Evolutionary conservation across 495 filamentous ascomycete species (phyloP), one percentile per base, ranked within the genome.

Genomic region (Aspergillus carlsbadensis): DNA sequence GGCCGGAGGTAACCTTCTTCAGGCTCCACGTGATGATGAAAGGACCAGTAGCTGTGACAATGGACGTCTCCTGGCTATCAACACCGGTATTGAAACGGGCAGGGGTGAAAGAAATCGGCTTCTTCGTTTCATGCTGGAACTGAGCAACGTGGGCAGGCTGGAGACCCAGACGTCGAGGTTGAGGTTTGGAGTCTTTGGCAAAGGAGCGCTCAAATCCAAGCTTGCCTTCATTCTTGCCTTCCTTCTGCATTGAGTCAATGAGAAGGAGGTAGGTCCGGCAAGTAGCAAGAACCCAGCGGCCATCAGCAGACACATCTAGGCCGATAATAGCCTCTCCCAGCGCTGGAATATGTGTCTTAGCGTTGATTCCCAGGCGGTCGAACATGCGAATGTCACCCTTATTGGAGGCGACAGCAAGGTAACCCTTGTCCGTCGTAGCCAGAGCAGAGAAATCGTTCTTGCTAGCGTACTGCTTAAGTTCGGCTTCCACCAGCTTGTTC

Each of bases 331-430:
- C 83, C 65, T 98, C 94, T 52, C 94, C 94, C 45, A 98, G 86
- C 14, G 95, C 93, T 6, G 94, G 94, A 60, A 98, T 92, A 54
- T 92, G 88, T 1, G 94, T 97, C 79, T 98, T 98, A 15, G 94
- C 94, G 63, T 96, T 96, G 73, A 98, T 93, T 13, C 95, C 95
- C 2, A 98, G 83, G 31, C 91, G 89, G 70, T 98, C 95, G 65
- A 98, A 98, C 68, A 98, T 83, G 42, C 94, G 89, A 51, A 98
- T 93, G 65, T 98, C 94, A 56, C 94, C 94, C 77, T 98, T 98
- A 77, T 91, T 95, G 31, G 90, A 96, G 3, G 92, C 94, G 18
- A 98, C 93, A 21, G 95, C 94, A 59, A 98, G 88, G 63, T 98
- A 94, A 14, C 94, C 94, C 71, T 97, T 91, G 66, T 92, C 90